These are phyloP conservation scores for Diplodia intermedia DNA, from an alignment of 2,329 filamentous ascomycete species.

Conservation along the genomic window DNA sequence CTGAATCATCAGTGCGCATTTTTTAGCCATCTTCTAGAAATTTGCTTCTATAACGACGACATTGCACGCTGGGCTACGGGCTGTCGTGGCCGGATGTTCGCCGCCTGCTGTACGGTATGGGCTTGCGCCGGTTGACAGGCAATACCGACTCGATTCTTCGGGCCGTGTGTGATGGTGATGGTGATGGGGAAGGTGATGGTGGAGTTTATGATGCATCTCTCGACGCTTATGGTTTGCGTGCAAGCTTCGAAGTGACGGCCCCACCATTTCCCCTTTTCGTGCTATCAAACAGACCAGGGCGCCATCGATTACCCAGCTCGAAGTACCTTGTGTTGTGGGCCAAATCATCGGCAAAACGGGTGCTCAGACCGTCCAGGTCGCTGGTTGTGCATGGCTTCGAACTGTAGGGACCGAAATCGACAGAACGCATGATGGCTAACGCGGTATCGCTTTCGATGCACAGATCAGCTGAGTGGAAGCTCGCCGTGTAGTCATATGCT, in stretches of 20 bases:
- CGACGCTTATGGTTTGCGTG: background rate
- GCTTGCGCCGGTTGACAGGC: slow-evolving; percentile 35
- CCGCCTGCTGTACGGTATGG: slow-evolving; percentile 42
- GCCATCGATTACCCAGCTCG: background rate
- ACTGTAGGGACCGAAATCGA: slow-evolving; percentile 13
- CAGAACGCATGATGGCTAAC: background rate
- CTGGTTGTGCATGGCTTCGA: background rate
- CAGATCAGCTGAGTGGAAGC: background rate
- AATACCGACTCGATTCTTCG: slow-evolving; percentile 47
- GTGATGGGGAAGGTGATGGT: slow-evolving; percentile 21
- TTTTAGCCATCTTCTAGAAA: too few relatives aligned
- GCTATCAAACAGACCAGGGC: background rate
- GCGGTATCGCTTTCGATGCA: too few relatives aligned
- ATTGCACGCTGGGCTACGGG: slow-evolving; percentile 35
- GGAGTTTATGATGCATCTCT: too few relatives aligned
- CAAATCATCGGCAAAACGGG: slow-evolving; percentile 3
- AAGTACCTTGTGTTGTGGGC: background rate
- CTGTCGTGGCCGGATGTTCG: slow-evolving; percentile 37
- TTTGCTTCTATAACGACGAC: background rate
- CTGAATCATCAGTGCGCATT: too few relatives aligned
- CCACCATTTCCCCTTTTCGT: background rate
- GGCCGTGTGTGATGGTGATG: slow-evolving; percentile 40
- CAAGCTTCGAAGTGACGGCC: slow-evolving; percentile 2
- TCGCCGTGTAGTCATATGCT: slow-evolving; percentile 4
- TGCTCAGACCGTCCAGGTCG: background rate